phyloP scores from a whole-genome alignment of 805 yeast species.

The Metschnikowia henanensis region DNA sequence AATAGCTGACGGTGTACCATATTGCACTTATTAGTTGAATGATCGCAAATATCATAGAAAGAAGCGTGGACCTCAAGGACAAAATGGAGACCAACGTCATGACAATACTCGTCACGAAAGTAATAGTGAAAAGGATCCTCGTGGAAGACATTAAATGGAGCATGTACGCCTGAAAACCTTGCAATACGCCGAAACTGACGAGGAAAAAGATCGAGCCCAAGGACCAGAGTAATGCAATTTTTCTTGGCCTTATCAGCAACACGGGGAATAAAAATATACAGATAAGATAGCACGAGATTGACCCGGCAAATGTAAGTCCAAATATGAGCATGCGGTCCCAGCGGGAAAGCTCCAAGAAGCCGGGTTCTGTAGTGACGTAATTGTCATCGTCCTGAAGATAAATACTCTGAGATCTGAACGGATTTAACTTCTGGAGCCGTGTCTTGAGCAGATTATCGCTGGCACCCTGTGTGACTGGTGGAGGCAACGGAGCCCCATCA shows the following conservation, averaged over 20 bases:
- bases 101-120: constrained; percentile 38
- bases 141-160: constrained; percentile 72
- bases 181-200: constrained; percentile 84
- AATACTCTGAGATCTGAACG: constrained; percentile 37
- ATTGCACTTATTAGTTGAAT: constrained; percentile 41
- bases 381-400: constrained; percentile 43
- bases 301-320: constrained; percentile 44
- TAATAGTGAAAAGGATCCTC: constrained; percentile 72
- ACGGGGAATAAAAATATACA: constrained; percentile 74
- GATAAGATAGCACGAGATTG: constrained; percentile 40
- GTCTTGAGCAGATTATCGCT: constrained; percentile 25
- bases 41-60: constrained; percentile 41
- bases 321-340: constrained; percentile 50
- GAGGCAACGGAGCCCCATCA: constrained; percentile 38
- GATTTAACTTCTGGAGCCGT: constrained; percentile 37
- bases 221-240: constrained; percentile 90
- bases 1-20: constrained; percentile 49
- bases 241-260: constrained; percentile 83
- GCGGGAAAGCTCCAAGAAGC: constrained; percentile 42
- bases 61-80: constrained; percentile 35
- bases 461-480: constrained; percentile 33
- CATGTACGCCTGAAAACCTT: constrained; percentile 85
- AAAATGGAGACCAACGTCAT: constrained; percentile 40
- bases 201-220: constrained; percentile 87
- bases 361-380: constrained; percentile 45